These are phyloP conservation scores for Schizonepeta tenuifolia DNA, from an alignment of 257 asterid species.

Conservation along the genomic window DNA sequence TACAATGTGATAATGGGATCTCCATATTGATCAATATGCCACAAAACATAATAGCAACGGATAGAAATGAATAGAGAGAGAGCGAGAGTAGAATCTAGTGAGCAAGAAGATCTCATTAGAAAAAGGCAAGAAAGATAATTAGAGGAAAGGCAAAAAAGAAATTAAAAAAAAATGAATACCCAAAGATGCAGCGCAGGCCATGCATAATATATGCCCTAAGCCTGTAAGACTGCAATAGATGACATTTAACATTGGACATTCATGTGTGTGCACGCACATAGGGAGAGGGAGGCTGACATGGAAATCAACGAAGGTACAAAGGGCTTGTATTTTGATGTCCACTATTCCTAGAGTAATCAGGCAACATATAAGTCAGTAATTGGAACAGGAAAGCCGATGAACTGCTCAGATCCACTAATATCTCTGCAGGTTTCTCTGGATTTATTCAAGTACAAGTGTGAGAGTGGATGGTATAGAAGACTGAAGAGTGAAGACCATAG, in stretches of 20 bases:
- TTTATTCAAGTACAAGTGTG: background rate
- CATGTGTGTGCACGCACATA: background rate
- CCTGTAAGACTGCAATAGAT: background rate
- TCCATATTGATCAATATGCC: constrained; percentile 2
- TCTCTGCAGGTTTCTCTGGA: background rate
- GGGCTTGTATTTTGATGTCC: background rate
- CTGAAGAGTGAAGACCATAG: background rate
- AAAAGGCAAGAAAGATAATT: no score
- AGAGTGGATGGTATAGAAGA: no score
- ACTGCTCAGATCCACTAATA: background rate
- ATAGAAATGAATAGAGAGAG: background rate
- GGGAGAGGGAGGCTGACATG: background rate
- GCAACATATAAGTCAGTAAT: background rate
- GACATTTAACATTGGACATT: background rate
- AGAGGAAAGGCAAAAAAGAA: background rate
- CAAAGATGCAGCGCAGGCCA: background rate
- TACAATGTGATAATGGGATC: background rate
- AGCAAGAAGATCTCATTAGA: background rate
- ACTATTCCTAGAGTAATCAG: background rate
- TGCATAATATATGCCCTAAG: constrained; percentile 2
- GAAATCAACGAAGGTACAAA: background rate
- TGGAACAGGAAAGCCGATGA: background rate
- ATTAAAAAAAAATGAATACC: background rate
- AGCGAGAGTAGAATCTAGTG: constrained; percentile 11
- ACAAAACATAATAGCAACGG: background rate